Percentiles rank a stretch among this genome's conserved stretches.
These are phyloP conservation scores for Alloteropsis semialata DNA, from an alignment of 176 grass and related monocot species.

Conservation along the genomic window DNA sequence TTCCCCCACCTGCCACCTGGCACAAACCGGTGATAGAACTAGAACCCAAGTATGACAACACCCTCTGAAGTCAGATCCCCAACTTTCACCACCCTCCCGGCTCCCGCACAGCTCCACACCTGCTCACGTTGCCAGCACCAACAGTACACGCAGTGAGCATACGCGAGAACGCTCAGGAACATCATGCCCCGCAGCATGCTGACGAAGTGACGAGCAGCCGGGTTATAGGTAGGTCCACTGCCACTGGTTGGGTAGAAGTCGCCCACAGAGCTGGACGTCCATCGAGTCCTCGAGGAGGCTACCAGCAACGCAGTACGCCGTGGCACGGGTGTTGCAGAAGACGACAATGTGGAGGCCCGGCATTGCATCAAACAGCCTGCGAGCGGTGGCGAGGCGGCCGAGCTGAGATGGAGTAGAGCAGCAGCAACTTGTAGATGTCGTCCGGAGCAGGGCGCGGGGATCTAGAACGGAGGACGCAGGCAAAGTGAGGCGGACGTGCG, in stretches of 20 bases:
- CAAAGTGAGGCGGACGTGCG: too few relatives aligned
- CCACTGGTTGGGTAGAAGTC: too few relatives aligned
- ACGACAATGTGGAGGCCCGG: neutral
- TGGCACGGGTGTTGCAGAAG: slow-evolving; percentile 32
- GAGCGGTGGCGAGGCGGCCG: too few relatives aligned
- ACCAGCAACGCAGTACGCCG: neutral
- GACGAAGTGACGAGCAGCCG: neutral
- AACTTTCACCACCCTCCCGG: slow-evolving; percentile 32
- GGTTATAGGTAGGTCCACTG: too few relatives aligned
- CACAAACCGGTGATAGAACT: slow-evolving; percentile 33
- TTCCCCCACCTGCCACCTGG: too few relatives aligned
- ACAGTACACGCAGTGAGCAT: slow-evolving; percentile 22
- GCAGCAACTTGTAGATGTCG: too few relatives aligned
- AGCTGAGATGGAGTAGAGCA: too few relatives aligned
- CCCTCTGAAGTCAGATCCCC: slow-evolving; percentile 8
- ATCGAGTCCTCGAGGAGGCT: too few relatives aligned
- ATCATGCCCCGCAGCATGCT: slow-evolving; percentile 25
- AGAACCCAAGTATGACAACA: slow-evolving; percentile 27
- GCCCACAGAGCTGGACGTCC: too few relatives aligned
- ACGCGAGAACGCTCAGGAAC: slow-evolving; percentile 28
- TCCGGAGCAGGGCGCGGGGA: too few relatives aligned
- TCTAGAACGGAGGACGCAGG: too few relatives aligned
- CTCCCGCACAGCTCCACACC: slow-evolving; percentile 23
- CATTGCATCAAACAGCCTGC: too few relatives aligned
- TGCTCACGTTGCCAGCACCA: neutral